A percentile compares a stretch with the other conserved stretches of the same genome.
phyloP scores from a whole-genome alignment of 805 yeast genomes.

The Candida adriatica region DNA sequence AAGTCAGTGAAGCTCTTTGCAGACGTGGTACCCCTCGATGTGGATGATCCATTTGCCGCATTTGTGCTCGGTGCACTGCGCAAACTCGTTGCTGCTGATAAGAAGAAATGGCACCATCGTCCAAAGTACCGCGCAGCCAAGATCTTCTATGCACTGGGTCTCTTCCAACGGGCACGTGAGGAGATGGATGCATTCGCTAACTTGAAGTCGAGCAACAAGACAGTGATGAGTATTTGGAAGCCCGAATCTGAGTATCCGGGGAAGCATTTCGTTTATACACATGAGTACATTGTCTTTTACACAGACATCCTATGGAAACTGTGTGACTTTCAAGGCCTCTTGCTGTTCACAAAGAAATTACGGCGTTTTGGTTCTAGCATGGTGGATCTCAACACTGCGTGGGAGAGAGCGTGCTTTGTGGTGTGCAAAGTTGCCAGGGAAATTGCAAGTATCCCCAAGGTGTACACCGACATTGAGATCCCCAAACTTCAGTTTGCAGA shows the following conservation, averaged over 20 bases:
- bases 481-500: slow-evolving; percentile 36
- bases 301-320: slow-evolving; percentile 46
- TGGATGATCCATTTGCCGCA: slow-evolving; percentile 16
- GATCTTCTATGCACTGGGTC: slow-evolving; percentile 45
- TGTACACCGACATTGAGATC: slow-evolving; percentile 47
- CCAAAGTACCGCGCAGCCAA: slow-evolving; percentile 69
- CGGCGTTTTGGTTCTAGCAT: slow-evolving; percentile 73
- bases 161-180: slow-evolving; percentile 46
- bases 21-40: slow-evolving; percentile 12
- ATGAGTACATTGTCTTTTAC: slow-evolving; percentile 59
- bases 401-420: slow-evolving; percentile 55
- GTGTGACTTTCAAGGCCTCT: slow-evolving; percentile 52
- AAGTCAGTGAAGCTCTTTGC: slow-evolving; percentile 22
- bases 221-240: slow-evolving; percentile 84
- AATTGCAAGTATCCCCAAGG: slow-evolving; percentile 34
- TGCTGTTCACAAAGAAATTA: slow-evolving; percentile 61
- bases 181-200: slow-evolving; percentile 62
- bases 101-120: slow-evolving; percentile 87
- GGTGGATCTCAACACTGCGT: slow-evolving; percentile 53
- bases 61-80: slow-evolving; percentile 43
- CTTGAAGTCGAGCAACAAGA: slow-evolving; percentile 59
- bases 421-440: slow-evolving; percentile 46
- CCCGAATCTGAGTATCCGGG: slow-evolving; percentile 92
- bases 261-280: slow-evolving; percentile 76
- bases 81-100: slow-evolving; percentile 52